Percentiles rank a stretch among this genome's conserved stretches.
phyloP scores from a whole-genome alignment of 176 grass and related monocot genomes.

The Carex pumila region DNA sequence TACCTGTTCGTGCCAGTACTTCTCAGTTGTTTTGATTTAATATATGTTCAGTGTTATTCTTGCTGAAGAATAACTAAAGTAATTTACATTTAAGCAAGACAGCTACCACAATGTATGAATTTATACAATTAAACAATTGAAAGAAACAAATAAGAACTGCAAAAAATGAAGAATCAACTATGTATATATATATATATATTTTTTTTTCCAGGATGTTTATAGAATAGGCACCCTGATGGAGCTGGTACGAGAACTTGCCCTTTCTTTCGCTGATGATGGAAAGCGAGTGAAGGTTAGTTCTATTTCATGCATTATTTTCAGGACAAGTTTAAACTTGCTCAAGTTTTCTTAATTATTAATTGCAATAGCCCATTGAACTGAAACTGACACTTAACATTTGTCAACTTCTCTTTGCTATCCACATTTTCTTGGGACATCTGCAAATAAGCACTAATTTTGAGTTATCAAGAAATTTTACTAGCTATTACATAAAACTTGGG shows the following conservation, averaged over 20 bases:
- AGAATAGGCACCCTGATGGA: constrained; percentile 96
- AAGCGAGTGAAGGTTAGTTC: constrained; percentile 73
- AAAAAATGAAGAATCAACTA: constrained; percentile 5
- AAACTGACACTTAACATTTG: not conserved
- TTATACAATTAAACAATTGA: not conserved
- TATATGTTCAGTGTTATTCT: not conserved
- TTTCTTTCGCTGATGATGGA: constrained; percentile 92
- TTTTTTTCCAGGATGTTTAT: constrained; percentile 78
- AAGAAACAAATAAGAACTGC: not conserved
- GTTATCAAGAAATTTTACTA: not conserved
- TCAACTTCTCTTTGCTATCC: not conserved
- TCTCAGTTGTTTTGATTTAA: not conserved
- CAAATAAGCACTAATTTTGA: not conserved
- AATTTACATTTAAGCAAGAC: not conserved
- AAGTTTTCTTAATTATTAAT: not conserved
- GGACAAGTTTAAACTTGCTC: not conserved
- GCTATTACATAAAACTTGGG: not conserved
- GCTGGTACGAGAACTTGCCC: constrained; percentile 84
- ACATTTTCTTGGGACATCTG: not conserved
- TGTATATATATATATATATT: not conserved
- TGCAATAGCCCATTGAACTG: not conserved
- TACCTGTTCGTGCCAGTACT: not conserved
- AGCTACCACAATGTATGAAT: not conserved
- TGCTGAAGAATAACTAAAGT: not conserved
- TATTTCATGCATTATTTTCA: not conserved